A percentile compares a stretch with the other conserved stretches of the same genome.
These are phyloP conservation scores for Gomphus bonarii DNA, from an alignment of 1,284 basidiomycete species.

Conservation along the genomic window DNA sequence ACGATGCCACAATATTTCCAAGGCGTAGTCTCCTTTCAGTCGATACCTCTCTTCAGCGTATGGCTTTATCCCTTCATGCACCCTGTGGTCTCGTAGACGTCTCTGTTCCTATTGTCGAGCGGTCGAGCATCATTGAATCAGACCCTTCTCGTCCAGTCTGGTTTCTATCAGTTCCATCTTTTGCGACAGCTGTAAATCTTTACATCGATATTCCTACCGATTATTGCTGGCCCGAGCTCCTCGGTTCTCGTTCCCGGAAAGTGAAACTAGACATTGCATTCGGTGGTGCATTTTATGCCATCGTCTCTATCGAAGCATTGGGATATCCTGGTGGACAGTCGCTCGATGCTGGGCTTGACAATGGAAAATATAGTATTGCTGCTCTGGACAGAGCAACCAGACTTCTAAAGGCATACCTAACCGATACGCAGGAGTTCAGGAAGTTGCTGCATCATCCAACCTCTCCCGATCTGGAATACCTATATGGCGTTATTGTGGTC, in stretches of 20 bases:
- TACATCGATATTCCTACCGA: slow-evolving; percentile 21
- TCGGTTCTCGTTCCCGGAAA: not conserved
- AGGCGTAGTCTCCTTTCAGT: slow-evolving; percentile 19
- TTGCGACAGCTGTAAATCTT: slow-evolving; percentile 22
- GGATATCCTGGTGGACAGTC: slow-evolving; percentile 20
- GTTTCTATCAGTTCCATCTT: slow-evolving; percentile 28
- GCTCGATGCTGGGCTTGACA: slow-evolving; percentile 15
- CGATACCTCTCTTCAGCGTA: slow-evolving; percentile 17
- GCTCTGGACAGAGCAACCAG: slow-evolving; percentile 20
- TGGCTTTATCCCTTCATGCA: slow-evolving; percentile 25
- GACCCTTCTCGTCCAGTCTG: slow-evolving; percentile 23
- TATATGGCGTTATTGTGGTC: slow-evolving; percentile 30
- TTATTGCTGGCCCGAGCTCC: slow-evolving; percentile 22
- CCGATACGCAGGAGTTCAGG: slow-evolving; percentile 12
- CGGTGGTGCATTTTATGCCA: slow-evolving; percentile 34
- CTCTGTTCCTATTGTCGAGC: slow-evolving; percentile 18
- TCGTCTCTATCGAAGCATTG: slow-evolving; percentile 25
- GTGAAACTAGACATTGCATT: slow-evolving; percentile 29
- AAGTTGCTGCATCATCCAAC: slow-evolving; percentile 25
- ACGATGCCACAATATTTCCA: slow-evolving; percentile 24
- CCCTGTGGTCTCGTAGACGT: slow-evolving; percentile 30
- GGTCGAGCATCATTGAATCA: slow-evolving; percentile 14
- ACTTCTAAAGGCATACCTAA: slow-evolving; percentile 19
- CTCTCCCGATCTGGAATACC: slow-evolving; percentile 25
- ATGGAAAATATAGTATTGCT: slow-evolving; percentile 21